Evolutionary conservation across 257 asterid genomes (phyloP).

Genomic region (Petunia secreta): DNA sequence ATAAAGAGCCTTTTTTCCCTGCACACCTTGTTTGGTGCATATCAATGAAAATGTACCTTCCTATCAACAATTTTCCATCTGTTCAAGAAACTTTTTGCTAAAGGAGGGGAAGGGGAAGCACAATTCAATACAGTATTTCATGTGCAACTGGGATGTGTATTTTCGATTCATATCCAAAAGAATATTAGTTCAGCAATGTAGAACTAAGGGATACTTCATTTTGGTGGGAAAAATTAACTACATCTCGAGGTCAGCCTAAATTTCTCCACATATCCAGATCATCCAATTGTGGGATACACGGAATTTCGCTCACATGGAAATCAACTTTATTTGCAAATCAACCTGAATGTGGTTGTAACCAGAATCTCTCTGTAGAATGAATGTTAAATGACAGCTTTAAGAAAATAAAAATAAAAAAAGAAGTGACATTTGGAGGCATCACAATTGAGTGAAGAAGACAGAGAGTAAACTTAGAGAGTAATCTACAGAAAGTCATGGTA

Average conservation of each 20-base stretch:
- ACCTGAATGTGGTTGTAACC: conserved; percentile 3
- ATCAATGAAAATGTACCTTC: background rate
- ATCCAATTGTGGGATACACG: conserved; percentile 14
- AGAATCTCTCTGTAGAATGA: background rate
- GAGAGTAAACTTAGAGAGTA: conserved; percentile 3
- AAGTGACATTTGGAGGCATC: conserved; percentile 7
- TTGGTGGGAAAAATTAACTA: conserved; percentile 5
- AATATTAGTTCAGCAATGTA: conserved; percentile 5
- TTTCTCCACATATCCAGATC: conserved; percentile 7
- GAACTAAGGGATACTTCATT: conserved; percentile 15
- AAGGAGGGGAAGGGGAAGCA: background rate
- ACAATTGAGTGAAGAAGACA: conserved; percentile 5
- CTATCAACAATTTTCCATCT: background rate
- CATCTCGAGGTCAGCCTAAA: conserved; percentile 14
- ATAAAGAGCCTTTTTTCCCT: too few species aligned
- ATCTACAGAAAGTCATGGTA: background rate
- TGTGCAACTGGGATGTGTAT: background rate
- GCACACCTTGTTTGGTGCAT: background rate
- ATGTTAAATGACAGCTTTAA: background rate
- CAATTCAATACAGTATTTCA: background rate
- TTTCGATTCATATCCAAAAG: background rate
- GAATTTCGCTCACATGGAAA: conserved; percentile 7
- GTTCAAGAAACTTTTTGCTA: background rate
- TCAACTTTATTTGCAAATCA: background rate
- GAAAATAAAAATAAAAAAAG: background rate